Base-by-base conservation (phyloP, 1,139 yeast genomes). In the Meyerozyma carpophila region DNA sequence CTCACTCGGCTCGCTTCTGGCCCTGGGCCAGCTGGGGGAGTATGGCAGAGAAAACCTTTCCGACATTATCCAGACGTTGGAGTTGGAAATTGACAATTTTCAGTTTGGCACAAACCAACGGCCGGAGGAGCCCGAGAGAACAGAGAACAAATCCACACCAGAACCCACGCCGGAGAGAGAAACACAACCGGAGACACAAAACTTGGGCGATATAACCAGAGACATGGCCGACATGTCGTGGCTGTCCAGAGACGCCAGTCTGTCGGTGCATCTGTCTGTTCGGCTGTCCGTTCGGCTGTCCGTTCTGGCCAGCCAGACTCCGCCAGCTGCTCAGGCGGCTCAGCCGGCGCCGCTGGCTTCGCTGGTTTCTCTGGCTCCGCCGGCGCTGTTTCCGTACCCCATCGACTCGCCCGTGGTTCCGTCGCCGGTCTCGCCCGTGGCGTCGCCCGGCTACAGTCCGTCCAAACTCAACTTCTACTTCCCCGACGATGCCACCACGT, bases 21-120 rank as follows among this genome's bases (percentile, higher is more conserved):
- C 7, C 29, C 29, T 9, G 29, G 29, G 13, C n/a, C 29, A 6
- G 24, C 13, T 5, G 11, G 32, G 32, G 34, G 20, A 41, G 37
- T 31, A 21, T 14, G 25, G 32, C n/a, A 10, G 28, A 24, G 16
- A 50, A 51, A 11, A 36, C 32, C 28, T 47, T 40, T 36, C 41
- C 44, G 57, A 54, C 39, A 50, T 56, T 14, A 57, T 57, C 29
- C 59, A 53, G 3, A 44, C 56, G 3, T 42, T 57, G 31, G 59
- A 57, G 27, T 44, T 42, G 10, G 60, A 57, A 39, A 52, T 57
- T 31, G 54, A 49, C 40, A 43, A 43, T 36, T 53, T 54, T 38
- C 34, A 34, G 29, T 34, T n/a, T 36, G 36, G 10, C n/a, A n/a
- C n/a, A n/a, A n/a, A n/a, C n/a, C 24, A 20, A 13, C 13, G 36